phyloP scores from a whole-genome alignment of 1,284 basidiomycete species.

The Athelia sp. region DNA sequence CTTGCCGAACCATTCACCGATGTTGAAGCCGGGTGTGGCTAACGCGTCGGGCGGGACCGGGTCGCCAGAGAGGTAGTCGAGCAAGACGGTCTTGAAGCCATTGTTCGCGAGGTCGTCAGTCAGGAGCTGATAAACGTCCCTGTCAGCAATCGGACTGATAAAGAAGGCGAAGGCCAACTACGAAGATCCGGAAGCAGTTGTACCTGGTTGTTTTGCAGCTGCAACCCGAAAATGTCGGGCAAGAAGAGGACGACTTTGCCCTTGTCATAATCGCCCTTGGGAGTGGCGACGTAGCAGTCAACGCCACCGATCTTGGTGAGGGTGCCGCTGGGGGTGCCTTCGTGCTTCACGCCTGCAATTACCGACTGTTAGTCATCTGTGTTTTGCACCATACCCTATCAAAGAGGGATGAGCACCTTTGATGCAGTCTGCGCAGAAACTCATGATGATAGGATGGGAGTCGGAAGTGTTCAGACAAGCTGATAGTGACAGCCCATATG shows the following conservation, averaged over 20 bases:
- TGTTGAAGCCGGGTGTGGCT: conserved; percentile 6
- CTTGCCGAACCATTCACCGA: conserved; percentile 14
- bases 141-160: neutral
- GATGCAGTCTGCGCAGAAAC: neutral
- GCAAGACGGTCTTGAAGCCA: conserved; percentile 34
- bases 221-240: conserved; percentile 44
- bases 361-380: conserved; percentile 15
- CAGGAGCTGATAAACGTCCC: conserved; percentile 23
- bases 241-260: conserved; percentile 51
- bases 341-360: neutral
- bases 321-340: neutral
- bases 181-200: neutral
- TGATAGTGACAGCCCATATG: too few relatives aligned
- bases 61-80: neutral
- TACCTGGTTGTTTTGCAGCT: conserved; percentile 36
- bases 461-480: too few relatives aligned
- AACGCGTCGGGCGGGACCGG: neutral
- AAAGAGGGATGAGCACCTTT: conserved; percentile 10
- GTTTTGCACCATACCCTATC: conserved; percentile 7
- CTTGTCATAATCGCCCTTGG: conserved; percentile 39
- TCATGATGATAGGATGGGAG: conserved; percentile 1
- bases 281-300: conserved; percentile 43
- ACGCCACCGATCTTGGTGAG: conserved; percentile 41
- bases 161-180: too few relatives aligned
- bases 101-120: conserved; percentile 52